Evolutionary conservation across 306 rosid genomes (phyloP).

Genomic region (Luffa aegyptiaca): DNA sequence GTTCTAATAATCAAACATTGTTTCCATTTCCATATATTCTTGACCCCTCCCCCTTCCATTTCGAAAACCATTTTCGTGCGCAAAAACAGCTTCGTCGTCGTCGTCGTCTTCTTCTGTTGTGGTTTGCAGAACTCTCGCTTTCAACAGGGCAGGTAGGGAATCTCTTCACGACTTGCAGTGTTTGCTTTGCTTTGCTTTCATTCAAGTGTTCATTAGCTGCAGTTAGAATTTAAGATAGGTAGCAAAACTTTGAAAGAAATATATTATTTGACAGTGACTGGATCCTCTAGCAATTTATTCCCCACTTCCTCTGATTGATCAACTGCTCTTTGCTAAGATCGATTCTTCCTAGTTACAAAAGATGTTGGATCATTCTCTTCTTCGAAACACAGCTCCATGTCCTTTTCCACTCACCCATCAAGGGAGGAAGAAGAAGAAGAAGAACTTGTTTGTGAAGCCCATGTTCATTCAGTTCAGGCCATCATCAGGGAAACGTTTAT

Average conservation of each 20-base stretch:
- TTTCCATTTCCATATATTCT: neutral
- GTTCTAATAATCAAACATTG: neutral
- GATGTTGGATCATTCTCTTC: neutral
- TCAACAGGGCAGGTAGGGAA: neutral
- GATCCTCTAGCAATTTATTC: neutral
- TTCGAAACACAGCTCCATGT: neutral
- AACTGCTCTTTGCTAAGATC: neutral
- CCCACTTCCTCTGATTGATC: neutral
- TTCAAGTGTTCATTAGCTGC: neutral
- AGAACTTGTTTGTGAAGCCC: neutral
- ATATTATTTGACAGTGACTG: neutral
- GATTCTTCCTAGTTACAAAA: neutral
- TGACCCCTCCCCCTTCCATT: neutral
- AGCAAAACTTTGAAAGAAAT: neutral
- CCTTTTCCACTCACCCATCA: conserved; percentile 2
- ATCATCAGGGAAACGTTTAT: neutral
- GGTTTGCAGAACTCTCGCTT: neutral
- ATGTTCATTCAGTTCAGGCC: neutral
- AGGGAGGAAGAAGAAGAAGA: neutral
- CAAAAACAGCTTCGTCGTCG: neutral
- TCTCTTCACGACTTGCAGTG: neutral
- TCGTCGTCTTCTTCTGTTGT: neutral
- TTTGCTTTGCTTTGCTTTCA: neutral
- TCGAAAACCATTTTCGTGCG: neutral
- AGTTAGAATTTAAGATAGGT: neutral